phyloP scores from a whole-genome alignment of 768 basidiomycete genomes.

The Suillus variegatus region DNA sequence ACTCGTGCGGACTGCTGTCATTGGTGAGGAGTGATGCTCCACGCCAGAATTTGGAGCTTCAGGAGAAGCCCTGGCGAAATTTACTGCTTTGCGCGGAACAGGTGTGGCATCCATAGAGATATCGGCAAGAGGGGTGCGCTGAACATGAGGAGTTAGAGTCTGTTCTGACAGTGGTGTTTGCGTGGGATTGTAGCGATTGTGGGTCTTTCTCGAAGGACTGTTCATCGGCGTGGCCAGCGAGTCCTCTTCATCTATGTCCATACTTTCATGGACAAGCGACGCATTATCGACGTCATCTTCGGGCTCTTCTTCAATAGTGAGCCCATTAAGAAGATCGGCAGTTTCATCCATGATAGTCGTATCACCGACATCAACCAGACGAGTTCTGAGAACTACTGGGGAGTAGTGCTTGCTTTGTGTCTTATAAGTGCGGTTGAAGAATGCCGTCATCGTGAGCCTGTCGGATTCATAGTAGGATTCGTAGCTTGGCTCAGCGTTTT shows the following conservation, averaged over 20 bases:
- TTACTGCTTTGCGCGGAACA: slow-evolving; percentile 15
- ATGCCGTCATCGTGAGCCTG: slow-evolving; percentile 37
- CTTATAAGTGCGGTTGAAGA: slow-evolving; percentile 32
- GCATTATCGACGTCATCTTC: background rate
- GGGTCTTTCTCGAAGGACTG: background rate
- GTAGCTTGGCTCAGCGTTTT: slow-evolving; percentile 13
- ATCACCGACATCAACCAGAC: slow-evolving; percentile 34
- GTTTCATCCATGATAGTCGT: slow-evolving; percentile 17
- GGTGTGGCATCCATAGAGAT: slow-evolving; percentile 18
- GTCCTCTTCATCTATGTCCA: slow-evolving; percentile 5
- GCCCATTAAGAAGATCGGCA: slow-evolving; percentile 6
- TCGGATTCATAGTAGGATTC: slow-evolving; percentile 23
- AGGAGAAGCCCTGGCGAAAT: background rate
- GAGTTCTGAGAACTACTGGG: slow-evolving; percentile 22
- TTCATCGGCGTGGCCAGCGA: slow-evolving; percentile 3
- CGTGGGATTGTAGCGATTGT: background rate
- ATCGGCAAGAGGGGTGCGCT: slow-evolving; percentile 16
- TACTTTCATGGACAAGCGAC: slow-evolving; percentile 7
- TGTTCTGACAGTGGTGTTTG: slow-evolving; percentile 10
- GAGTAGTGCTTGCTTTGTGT: slow-evolving; percentile 12
- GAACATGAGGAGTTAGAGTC: background rate
- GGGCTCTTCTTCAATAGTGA: slow-evolving; percentile 12
- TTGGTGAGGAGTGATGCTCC: slow-evolving; percentile 4
- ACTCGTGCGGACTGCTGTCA: slow-evolving; percentile 8
- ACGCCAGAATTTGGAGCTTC: background rate